These are phyloP conservation scores for Fusarium sp. DNA, from an alignment of 2,329 filamentous ascomycete species.

Conservation along the genomic window DNA sequence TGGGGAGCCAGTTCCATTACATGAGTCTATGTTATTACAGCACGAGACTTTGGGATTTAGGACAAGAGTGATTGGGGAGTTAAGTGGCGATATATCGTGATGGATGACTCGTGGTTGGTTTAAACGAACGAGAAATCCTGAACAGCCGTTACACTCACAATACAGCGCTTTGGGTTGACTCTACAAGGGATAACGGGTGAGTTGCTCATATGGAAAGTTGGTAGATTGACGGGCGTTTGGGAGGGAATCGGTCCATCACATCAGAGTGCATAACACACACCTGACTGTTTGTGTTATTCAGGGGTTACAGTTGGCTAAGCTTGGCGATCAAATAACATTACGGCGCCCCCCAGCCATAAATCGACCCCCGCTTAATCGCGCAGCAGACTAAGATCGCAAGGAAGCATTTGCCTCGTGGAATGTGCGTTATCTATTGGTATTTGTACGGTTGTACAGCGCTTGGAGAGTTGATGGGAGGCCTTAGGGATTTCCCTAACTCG, in stretches of 20 bases:
- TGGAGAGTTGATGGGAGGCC: constrained; percentile 4
- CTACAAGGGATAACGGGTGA: constrained; percentile 20
- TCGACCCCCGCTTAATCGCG: constrained; percentile 38
- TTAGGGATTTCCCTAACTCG: neutral
- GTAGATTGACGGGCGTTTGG: constrained; percentile 4
- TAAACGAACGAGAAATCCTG: neutral
- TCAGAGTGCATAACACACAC: constrained; percentile 17
- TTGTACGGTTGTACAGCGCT: constrained; percentile 4
- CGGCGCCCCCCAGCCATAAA: constrained; percentile 19
- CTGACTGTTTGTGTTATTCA: constrained; percentile 30
- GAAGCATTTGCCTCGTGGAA: constrained; percentile 38
- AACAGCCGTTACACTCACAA: neutral
- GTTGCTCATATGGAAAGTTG: neutral
- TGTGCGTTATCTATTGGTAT: constrained; percentile 29
- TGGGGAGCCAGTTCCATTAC: constrained; percentile 34
- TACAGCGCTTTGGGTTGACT: constrained; percentile 14
- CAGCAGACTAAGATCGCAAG: constrained; percentile 33
- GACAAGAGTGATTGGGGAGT: constrained; percentile 25
- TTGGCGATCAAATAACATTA: constrained; percentile 28
- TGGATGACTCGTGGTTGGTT: constrained; percentile 19
- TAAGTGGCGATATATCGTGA: constrained; percentile 24
- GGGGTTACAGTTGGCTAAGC: constrained; percentile 26
- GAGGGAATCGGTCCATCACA: constrained; percentile 19
- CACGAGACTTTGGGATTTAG: constrained; percentile 11
- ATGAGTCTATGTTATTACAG: constrained; percentile 24